Percentiles rank a stretch among this genome's conserved stretches.
These are phyloP conservation scores for Candida saitoana DNA, from an alignment of 805 yeast species.

Conservation along the genomic window DNA sequence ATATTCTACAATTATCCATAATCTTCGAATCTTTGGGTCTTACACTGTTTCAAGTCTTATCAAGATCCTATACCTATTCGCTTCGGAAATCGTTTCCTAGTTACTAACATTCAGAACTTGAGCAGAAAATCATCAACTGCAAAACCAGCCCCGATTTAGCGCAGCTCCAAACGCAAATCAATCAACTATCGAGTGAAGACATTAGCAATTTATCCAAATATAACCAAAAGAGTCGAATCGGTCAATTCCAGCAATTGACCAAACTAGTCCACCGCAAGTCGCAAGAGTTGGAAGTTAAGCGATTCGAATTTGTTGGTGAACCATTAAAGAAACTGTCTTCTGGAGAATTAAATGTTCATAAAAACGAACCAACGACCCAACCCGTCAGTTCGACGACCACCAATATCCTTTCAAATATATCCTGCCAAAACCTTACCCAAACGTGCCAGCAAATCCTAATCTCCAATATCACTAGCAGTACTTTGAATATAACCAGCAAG, in stretches of 20 bases:
- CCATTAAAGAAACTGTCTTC: too few relatives aligned
- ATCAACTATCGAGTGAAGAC: conserved; percentile 10
- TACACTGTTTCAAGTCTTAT: too few relatives aligned
- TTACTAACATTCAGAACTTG: conserved; percentile 8
- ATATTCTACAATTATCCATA: too few relatives aligned
- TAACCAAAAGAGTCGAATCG: conserved; percentile 21
- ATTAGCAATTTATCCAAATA: conserved; percentile 7
- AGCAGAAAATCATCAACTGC: conserved; percentile 9
- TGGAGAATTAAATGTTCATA: too few relatives aligned
- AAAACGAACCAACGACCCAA: too few relatives aligned
- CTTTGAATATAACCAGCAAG: not conserved
- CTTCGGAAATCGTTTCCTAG: too few relatives aligned
- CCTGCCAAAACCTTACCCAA: too few relatives aligned
- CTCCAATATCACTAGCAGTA: not conserved
- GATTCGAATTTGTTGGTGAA: conserved; percentile 26
- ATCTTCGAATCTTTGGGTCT: too few relatives aligned
- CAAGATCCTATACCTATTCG: too few relatives aligned
- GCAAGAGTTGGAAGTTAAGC: conserved; percentile 10
- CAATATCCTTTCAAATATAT: too few relatives aligned
- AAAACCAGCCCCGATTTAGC: conserved; percentile 2
- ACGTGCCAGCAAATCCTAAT: not conserved
- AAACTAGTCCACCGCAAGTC: conserved; percentile 19
- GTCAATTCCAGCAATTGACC: conserved; percentile 15
- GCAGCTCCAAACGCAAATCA: conserved; percentile 4
- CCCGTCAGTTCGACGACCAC: too few relatives aligned